Percentiles rank a stretch among this genome's conserved stretches.
Conservation (phyloP, 768 basidiomycete species). For the Boletus subcaerulescens region DNA sequence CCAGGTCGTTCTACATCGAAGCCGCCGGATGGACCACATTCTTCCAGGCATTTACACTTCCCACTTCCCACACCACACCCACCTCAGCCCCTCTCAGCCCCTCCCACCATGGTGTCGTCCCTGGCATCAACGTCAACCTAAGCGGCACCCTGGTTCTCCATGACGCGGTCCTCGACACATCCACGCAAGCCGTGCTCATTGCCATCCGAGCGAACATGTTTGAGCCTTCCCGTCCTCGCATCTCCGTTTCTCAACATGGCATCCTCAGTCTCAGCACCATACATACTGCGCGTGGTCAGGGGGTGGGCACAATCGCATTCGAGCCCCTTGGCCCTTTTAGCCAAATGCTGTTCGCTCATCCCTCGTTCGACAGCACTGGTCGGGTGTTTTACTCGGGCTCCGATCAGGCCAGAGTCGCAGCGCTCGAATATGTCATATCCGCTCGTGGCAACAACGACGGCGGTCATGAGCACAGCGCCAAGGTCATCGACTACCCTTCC, state of each 20-base stretch:
- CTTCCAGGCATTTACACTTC: not conserved
- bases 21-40: not conserved
- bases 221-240: slow-evolving; percentile 14
- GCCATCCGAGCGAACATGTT: too few relatives aligned
- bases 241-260: not conserved
- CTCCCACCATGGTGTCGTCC: not conserved
- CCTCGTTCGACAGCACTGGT: slow-evolving; percentile 17
- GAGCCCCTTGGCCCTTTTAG: not conserved
- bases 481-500: slow-evolving; percentile 1
- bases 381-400: slow-evolving; percentile 2
- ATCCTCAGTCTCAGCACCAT: slow-evolving; percentile 1
- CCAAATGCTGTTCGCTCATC: not conserved
- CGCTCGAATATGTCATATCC: slow-evolving; percentile 14
- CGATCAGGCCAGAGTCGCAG: not conserved
- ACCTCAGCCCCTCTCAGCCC: not conserved
- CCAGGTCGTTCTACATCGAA: not conserved
- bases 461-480: not conserved
- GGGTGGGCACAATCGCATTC: slow-evolving; percentile 11
- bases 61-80: not conserved
- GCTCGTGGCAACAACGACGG: not conserved
- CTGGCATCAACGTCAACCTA: too few relatives aligned
- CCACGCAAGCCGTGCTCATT: too few relatives aligned
- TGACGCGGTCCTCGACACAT: too few relatives aligned
- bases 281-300: not conserved
- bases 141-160: too few relatives aligned